A percentile compares a stretch with the other conserved stretches of the same genome.
Evolutionary conservation across 176 grass and related monocot species (phyloP).

Genomic region (Ananas comosus): DNA sequence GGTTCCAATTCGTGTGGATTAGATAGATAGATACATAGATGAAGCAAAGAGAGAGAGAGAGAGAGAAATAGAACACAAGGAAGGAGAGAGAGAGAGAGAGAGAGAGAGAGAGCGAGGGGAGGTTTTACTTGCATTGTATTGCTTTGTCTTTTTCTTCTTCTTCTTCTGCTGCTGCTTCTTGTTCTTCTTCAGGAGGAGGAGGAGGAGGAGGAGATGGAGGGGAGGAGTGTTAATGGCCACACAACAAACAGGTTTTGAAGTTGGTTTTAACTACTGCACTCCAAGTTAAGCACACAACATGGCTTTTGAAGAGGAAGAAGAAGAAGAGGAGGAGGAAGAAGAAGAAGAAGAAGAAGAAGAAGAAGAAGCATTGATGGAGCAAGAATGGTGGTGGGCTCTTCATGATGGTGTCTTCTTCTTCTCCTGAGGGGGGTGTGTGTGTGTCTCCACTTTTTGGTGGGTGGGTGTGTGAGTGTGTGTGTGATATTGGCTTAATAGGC

Average conservation of each 20-base stretch:
- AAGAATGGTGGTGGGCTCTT: slow-evolving; percentile 20
- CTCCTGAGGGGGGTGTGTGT: slow-evolving; percentile 19
- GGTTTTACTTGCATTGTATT: background rate
- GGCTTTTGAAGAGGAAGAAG: slow-evolving; percentile 34
- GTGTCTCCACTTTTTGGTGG: slow-evolving; percentile 32
- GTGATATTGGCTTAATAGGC: slow-evolving; percentile 78
- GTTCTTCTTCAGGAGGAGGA: slow-evolving; percentile 17
- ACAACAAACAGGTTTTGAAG: too few species aligned
- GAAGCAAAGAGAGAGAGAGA: background rate
- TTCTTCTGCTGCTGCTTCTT: slow-evolving; percentile 17
- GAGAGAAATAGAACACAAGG: background rate
- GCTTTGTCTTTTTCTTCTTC: slow-evolving; percentile 18
- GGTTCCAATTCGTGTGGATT: slow-evolving; percentile 31
- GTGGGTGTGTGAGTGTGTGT: slow-evolving; percentile 37
- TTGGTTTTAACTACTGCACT: too few species aligned
- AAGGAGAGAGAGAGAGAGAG: background rate
- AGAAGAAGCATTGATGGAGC: slow-evolving; percentile 1
- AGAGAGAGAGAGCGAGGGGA: background rate
- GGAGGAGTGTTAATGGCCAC: too few species aligned
- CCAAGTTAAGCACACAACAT: background rate
- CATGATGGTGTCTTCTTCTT: slow-evolving; percentile 4
- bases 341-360: slow-evolving; percentile 11
- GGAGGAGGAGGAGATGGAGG: slow-evolving; percentile 9
- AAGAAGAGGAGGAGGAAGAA: background rate
- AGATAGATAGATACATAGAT: slow-evolving; percentile 18